phyloP scores from a whole-genome alignment of 306 rosid genomes.

The Neltuma alba region DNA sequence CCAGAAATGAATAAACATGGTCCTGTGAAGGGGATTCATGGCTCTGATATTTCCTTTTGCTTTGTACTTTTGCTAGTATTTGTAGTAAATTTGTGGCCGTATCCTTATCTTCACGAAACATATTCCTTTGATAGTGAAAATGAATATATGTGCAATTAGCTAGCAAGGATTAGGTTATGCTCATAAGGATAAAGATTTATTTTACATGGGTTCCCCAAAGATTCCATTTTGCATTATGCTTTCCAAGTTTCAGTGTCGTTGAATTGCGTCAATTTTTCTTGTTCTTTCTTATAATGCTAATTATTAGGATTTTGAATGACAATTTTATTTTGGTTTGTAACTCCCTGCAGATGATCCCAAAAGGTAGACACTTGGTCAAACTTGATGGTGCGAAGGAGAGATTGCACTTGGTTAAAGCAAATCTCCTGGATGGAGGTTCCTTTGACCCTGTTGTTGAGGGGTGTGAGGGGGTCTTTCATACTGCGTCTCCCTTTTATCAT shows the following conservation, averaged over 20 bases:
- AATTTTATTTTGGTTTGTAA: not conserved
- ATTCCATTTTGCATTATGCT: not conserved
- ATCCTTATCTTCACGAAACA: not conserved
- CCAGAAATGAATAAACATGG: not conserved
- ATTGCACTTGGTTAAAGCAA: slow-evolving; percentile 14
- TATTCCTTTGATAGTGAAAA: not conserved
- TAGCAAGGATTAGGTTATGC: not conserved
- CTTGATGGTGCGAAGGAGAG: slow-evolving; percentile 28
- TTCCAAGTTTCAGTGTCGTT: not conserved
- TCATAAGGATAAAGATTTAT: not conserved
- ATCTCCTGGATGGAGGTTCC: slow-evolving; percentile 20
- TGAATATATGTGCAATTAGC: not conserved
- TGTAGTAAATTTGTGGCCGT: too few relatives aligned
- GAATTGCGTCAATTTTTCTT: not conserved
- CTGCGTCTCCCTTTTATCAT: slow-evolving; percentile 15
- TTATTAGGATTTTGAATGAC: not conserved
- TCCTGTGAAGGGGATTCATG: not conserved
- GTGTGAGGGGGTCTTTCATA: slow-evolving; percentile 25
- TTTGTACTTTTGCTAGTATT: not conserved
- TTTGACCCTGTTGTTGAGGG: slow-evolving; percentile 8
- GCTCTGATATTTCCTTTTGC: not conserved
- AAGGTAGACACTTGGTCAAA: slow-evolving; percentile 13
- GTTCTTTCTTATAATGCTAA: not conserved
- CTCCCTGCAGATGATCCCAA: slow-evolving; percentile 15
- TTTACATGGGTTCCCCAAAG: not conserved